phyloP scores from a whole-genome alignment of 2,329 filamentous ascomycete genomes.

The Ceratocystis colombiana region DNA sequence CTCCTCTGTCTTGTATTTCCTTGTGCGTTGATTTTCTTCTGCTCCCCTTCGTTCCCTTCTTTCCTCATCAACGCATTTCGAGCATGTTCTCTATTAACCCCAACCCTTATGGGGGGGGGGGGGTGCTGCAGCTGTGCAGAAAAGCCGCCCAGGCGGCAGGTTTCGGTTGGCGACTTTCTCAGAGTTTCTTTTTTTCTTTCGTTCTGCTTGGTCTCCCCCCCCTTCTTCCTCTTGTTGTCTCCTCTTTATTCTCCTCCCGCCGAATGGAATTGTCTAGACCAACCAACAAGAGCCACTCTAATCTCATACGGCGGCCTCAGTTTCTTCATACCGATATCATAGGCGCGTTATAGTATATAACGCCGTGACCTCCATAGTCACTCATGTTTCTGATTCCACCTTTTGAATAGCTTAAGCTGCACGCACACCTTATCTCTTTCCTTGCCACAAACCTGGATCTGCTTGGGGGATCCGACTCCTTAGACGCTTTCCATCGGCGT shows the following conservation, averaged over 20 bases:
- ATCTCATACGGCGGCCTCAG: background rate
- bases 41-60: background rate
- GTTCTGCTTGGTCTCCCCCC: background rate
- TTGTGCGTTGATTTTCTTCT: background rate
- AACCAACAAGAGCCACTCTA: background rate
- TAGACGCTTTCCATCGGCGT: background rate
- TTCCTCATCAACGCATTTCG: background rate
- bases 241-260: background rate
- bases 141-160: no score
- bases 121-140: no score
- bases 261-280: conserved; percentile 1
- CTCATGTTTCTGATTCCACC: background rate
- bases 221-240: background rate
- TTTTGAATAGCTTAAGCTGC: background rate
- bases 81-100: background rate
- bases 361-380: background rate
- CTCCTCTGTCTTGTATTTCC: background rate
- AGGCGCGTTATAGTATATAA: background rate
- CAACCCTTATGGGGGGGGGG: no score
- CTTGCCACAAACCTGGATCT: conserved; percentile 4
- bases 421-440: conserved; percentile 3
- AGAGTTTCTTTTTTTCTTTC: background rate
- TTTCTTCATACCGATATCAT: conserved; percentile 2
- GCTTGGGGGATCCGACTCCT: conserved; percentile 6
- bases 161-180: background rate